Base-by-base conservation (phyloP, 78 protist species). In the slime mould (Dictyostelium discoideum) region DNA sequence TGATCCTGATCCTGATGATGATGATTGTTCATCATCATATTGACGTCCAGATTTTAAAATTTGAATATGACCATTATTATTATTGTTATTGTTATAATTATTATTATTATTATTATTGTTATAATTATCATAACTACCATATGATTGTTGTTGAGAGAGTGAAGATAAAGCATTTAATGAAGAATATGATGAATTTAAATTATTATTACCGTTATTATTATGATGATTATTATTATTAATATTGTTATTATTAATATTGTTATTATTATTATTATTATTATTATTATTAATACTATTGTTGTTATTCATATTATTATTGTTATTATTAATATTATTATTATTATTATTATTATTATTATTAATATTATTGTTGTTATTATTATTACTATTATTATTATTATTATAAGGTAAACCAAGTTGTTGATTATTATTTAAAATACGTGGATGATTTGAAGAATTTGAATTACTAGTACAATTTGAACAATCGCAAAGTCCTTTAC, bases 401-500 rank as follows among this genome's bases (percentile, higher is more conserved):
- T 80, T 80, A 73, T 44, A n/a, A 6, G 69, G 79, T 83, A 29
- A 83, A 83, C 10, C 11, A 1, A 73, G 60, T 85, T 40, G 54
- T 29, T 78, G 84, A 80, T 80, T 40, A 11, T 26, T 26, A 80
- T 80, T n/a, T 40, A 22, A 14, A 78, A 20, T 78, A 40, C 42
- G 69, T 40, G n/a, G 24, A 37, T 54, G 22, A 65, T 84, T 84
- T 29, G 5, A 37, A 22, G 37, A 63, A 65, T 63, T 26, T 32
- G 39, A 4, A 22, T 84, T 50, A 29, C n/a, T 69, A 11, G 2
- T 14, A 83, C 95, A 90, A 50, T 26, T 11, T 60, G 29, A 6
- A 82, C 95, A 90, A 50, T 50, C 46, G 48, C 95, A 90, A 37
- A 40, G 50, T 29, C 84, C 88, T 32, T 40, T 7, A 69, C 95